Conservation (phyloP, 768 basidiomycete genomes). For the Kondoa subrosea region DNA sequence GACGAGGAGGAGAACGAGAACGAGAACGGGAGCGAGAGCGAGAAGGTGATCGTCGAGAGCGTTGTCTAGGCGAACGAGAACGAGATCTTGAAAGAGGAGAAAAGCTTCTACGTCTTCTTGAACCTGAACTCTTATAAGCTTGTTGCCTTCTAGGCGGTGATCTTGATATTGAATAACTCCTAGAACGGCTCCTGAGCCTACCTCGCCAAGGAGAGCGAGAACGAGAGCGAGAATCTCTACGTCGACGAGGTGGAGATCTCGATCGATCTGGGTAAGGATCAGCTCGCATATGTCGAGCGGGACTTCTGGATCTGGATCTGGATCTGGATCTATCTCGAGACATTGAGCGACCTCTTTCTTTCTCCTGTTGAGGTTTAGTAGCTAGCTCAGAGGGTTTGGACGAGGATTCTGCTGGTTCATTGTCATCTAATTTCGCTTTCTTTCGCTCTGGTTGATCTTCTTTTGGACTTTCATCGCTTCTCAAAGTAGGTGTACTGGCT, state of each 20-base stretch:
- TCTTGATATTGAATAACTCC: neutral
- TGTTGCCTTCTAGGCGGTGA: neutral
- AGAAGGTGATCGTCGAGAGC: neutral
- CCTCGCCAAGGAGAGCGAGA: neutral
- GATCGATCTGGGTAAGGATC: neutral
- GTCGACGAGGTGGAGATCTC: neutral
- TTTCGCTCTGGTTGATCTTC: neutral
- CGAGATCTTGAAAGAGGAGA: neutral
- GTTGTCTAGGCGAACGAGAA: neutral
- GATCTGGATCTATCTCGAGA: neutral
- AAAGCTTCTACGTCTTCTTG: neutral
- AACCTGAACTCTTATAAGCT: neutral
- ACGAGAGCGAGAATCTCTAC: neutral
- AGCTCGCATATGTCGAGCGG: neutral
- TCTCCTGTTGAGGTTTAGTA: neutral
- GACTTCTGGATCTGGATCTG: neutral
- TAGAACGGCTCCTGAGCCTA: too few relatives aligned
- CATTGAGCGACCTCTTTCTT: neutral
- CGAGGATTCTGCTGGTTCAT: neutral
- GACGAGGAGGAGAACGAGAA: conserved; percentile 2
- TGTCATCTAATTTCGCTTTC: neutral
- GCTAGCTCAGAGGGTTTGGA: neutral
- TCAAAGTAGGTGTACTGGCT: neutral
- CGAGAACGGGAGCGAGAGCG: conserved; percentile 3
- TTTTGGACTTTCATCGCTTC: neutral